Conservation (phyloP, 768 basidiomycete species). For the Leccinum uliginosum region DNA sequence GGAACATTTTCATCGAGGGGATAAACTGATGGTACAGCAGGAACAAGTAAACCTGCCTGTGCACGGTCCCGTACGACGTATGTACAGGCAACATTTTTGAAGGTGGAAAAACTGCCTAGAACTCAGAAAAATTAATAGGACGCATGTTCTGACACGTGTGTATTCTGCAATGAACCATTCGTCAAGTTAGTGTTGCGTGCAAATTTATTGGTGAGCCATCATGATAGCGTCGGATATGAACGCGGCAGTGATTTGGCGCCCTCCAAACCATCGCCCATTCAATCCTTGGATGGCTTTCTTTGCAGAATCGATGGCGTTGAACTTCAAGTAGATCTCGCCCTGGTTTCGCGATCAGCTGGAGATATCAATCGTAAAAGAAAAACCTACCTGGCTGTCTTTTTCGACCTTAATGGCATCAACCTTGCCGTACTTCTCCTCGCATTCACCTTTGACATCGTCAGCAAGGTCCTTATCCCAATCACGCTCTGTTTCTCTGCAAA, state of each 20-base stretch:
- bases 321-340: slow-evolving; percentile 98
- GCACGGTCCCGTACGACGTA: slow-evolving; percentile 27
- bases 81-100: slow-evolving; percentile 31
- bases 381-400: slow-evolving; percentile 82
- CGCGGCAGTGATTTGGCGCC: slow-evolving; percentile 78
- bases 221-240: slow-evolving; percentile 94
- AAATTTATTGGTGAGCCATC: slow-evolving; percentile 76
- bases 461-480: slow-evolving; percentile 97
- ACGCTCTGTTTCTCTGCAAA: slow-evolving; percentile 80
- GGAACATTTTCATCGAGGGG: slow-evolving; percentile 32
- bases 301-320: slow-evolving; percentile 72
- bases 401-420: slow-evolving; percentile 90
- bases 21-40: slow-evolving; percentile 26
- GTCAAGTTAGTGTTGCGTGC: slow-evolving; percentile 22
- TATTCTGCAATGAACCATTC: slow-evolving; percentile 28
- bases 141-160: slow-evolving; percentile 14
- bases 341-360: slow-evolving; percentile 30
- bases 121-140: slow-evolving; percentile 30
- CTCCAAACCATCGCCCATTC: slow-evolving; percentile 96
- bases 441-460: slow-evolving; percentile 95
- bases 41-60: slow-evolving; percentile 38
- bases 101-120: slow-evolving; percentile 27
- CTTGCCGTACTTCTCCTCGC: slow-evolving; percentile 83
- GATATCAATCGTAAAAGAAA: not conserved
- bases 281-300: slow-evolving; percentile 84